Evolutionary conservation across 148 eudicot species (phyloP), one percentile per base, ranked within the genome.

Genomic region (Amaranthus cruentus): DNA sequence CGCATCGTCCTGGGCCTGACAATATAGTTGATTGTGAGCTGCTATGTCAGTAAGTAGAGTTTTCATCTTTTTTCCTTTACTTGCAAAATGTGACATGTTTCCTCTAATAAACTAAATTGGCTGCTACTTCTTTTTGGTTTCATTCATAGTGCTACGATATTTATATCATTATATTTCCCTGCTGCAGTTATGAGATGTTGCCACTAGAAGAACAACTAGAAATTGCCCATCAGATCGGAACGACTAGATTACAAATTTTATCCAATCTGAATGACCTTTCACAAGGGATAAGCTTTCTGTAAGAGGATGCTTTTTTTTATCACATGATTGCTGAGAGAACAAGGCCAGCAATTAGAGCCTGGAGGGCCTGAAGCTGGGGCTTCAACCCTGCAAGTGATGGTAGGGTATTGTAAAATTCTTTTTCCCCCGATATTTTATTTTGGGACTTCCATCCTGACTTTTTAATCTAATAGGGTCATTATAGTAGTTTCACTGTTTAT

Each of bases 1-100:
- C 96, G 65, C 97, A 91, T 80, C 88, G 89, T 43, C 97, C 99
- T 75, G 99, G 99, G 49, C 99, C 99, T 9, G 99, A 91, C 78
- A 88, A 89, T 83, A 88, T 95, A 50, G 93, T 95, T 5, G 97
- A 95, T 76, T 95, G 84, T 62, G 98, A 95, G 83, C 89, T 95
- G 75, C 93, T 95, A 68, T 81, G 78, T 81, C 85, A 91, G 98
- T 95, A 82, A 84, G 97, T 87, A 63, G 38, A 28, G 38, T 70
- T 46, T 60, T 48, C 52, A 59, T 55, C 46, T 47, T 8, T 54
- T 73, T 55, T 48, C 28, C 68, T 15, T 47, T 64, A 21, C 44
- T 55, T 2, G 70, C 64, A 6, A 15, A n/a, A 46, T 21, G 9
- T 28, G 38, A 42, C 74, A 52, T 69, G 21, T 14, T 67, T 52